Base-by-base conservation (phyloP, 2,329 filamentous ascomycete species). In the Fusarium drepaniforme region DNA sequence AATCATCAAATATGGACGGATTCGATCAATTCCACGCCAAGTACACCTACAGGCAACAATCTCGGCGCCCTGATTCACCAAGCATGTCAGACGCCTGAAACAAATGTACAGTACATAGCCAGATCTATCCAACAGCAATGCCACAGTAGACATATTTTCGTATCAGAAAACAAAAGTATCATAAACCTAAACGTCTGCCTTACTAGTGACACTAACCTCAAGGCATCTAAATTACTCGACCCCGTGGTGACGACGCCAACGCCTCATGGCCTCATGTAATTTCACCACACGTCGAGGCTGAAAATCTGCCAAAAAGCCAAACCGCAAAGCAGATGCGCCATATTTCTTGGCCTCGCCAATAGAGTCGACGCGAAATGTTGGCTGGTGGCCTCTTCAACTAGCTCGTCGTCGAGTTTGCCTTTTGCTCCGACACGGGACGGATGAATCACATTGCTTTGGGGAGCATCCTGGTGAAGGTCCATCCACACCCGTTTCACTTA, bases 241-340 rank as follows among this genome's bases (percentile, higher is more conserved):
- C 42, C 42, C 18, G 11, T 28, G 44, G 46, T 53, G 62, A 64
- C 62, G 62, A 37, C 30, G 40, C 49, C 56, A 60, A 57, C 56
- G 33, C 64, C 64, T 51, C 53, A 65, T 65, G 46, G 64, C 33
- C n/a, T 61, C 60, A 74, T 67, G 28, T 25, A 62, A 49, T 46
- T 35, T 49, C 28, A 33, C 13, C 38, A 30, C 30, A 37, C 37
- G 38, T 25, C 12, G 33, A 40, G 38, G 46, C 61, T 56, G 44
- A 53, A 53, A 53, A 53, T 11, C 37, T 23, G 4, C 40, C 40
- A 23, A 23, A 30, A 49, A 62, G 58, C 37, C 58, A 61, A 62
- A 46, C 40, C 58, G 40, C 28, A 18, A 46, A 35, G 28, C 28
- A 35, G 59, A 11, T 49, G 40, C 28, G 42, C 59, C 59, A 62